Percentiles rank a stretch among this genome's conserved stretches.
These are phyloP conservation scores for Blastobotrys parvus DNA, from an alignment of 805 yeast genomes.

Conservation along the genomic window DNA sequence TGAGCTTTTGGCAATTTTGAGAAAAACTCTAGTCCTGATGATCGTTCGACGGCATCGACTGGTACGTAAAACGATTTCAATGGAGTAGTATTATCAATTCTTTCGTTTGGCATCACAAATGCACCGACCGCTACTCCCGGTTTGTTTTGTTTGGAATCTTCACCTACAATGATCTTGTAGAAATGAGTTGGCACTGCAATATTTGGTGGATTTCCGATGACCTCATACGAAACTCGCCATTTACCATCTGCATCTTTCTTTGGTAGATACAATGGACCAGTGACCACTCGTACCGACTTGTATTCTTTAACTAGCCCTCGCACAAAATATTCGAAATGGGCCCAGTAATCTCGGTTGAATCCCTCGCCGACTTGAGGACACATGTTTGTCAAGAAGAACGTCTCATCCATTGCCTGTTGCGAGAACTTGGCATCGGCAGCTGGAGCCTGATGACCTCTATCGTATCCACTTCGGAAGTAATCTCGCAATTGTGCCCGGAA, in stretches of 20 bases:
- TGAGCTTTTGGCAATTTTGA: slow-evolving; percentile 48
- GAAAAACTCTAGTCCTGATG: slow-evolving; percentile 77
- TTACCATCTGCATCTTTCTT: slow-evolving; percentile 69
- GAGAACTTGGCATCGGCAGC: slow-evolving; percentile 94
- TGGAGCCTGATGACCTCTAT: slow-evolving; percentile 95
- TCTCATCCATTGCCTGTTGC: slow-evolving; percentile 91
- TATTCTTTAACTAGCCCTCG: slow-evolving; percentile 68
- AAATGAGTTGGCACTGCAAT: slow-evolving; percentile 98
- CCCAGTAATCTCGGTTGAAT: slow-evolving; percentile 96
- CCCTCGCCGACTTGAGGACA: slow-evolving; percentile 98
- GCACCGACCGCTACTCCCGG: slow-evolving; percentile 71
- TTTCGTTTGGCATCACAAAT: slow-evolving; percentile 86
- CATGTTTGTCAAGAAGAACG: slow-evolving; percentile 82
- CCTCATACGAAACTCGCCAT: slow-evolving; percentile 76
- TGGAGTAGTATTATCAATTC: slow-evolving; percentile 62
- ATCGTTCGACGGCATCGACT: slow-evolving; percentile 76
- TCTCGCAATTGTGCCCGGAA: slow-evolving; percentile 76
- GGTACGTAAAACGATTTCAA: slow-evolving; percentile 79
- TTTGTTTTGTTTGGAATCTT: slow-evolving; percentile 34
- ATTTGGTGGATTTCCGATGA: slow-evolving; percentile 93
- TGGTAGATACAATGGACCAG: slow-evolving; percentile 91
- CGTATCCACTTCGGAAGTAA: slow-evolving; percentile 92
- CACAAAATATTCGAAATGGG: slow-evolving; percentile 85
- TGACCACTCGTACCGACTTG: slow-evolving; percentile 71
- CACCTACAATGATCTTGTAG: slow-evolving; percentile 85